Evolutionary conservation across 352 stramenopile genomes (phyloP), one percentile per base, ranked within the genome.

Genomic region (Phytopythium kandeliae): DNA sequence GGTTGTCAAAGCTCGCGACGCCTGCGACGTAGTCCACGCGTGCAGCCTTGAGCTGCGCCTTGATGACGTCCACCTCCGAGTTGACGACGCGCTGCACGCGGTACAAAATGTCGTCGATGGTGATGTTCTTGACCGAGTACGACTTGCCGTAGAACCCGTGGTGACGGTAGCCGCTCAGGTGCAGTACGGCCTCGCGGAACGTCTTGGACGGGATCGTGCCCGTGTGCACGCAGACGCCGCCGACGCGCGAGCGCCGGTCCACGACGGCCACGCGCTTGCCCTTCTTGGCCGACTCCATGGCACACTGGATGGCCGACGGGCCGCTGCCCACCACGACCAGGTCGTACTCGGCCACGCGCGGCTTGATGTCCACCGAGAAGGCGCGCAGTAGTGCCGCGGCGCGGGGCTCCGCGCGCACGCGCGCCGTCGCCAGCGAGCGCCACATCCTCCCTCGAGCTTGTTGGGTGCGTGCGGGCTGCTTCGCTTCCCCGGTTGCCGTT

Each of bases 121-220:
- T 89, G n/a, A 91, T 71, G 2, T 69, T 85, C 59, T 90, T 87
- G 60, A 85, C 81, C 47, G 77, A 84, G 67, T 90, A 89, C 51
- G 77, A 89, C 63, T 91, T 89, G 58, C 82, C 82, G 51, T 92
- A 92, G 54, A 92, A 92, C 10, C 86, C 82, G 50, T 93, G 84
- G 65, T 96, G 87, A 33, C 86, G 74, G 62, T 90, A 96, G n/a
- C 85, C 87, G 9, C 86, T 93, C 25, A 96, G 70, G 51, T 96
- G 86, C 28, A 96, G 62, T 53, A 96, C 82, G 21, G 87, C 86
- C 62, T 96, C 87, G 21, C 87, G 85, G 63, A 96, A 96, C 8
- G 87, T 96, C 63, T 93, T 93, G 65, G 79, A 91, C 48, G 83
- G 82, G 64, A 93, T 92, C 2, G 83, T 93, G 48, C 83, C 83